A percentile compares a stretch with the other conserved stretches of the same genome.
Conservation (phyloP, 2,329 filamentous ascomycete genomes). For the Teratosphaeria destructans region DNA sequence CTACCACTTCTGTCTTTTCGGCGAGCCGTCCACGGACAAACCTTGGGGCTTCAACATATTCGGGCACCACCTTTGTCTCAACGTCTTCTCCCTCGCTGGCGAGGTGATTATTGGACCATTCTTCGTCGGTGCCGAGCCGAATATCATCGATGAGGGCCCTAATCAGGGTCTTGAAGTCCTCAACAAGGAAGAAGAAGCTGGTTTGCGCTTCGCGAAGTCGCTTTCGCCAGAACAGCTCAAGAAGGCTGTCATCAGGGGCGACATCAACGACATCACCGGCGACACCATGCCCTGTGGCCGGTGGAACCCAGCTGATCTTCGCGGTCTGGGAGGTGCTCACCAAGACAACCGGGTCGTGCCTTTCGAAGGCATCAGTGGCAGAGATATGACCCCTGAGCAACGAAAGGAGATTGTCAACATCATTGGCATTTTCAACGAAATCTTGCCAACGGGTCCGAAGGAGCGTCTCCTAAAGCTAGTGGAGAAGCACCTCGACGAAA, state of each 20-base stretch:
- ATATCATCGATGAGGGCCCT: conserved; percentile 56
- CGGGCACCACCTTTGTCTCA: conserved; percentile 66
- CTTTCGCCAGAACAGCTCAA: conserved; percentile 38
- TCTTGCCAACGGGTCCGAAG: conserved; percentile 49
- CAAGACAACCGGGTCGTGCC: conserved; percentile 67
- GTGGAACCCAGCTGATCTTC: conserved; percentile 72
- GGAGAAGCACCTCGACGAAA: conserved; percentile 49
- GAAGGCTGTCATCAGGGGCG: conserved; percentile 42
- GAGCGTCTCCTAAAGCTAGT: conserved; percentile 45
- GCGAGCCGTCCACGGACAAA: conserved; percentile 42
- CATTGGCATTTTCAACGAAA: conserved; percentile 53
- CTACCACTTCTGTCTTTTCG: conserved; percentile 66
- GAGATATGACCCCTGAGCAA: conserved; percentile 39
- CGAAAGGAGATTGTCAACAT: conserved; percentile 46
- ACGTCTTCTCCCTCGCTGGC: conserved; percentile 52
- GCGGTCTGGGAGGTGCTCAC: conserved; percentile 66
- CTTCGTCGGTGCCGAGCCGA: conserved; percentile 72
- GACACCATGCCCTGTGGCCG: conserved; percentile 45
- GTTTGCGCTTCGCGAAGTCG: conserved; percentile 56
- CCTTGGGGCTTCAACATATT: conserved; percentile 68
- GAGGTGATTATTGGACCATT: conserved; percentile 62
- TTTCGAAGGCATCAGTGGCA: conserved; percentile 52
- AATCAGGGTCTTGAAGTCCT: conserved; percentile 55
- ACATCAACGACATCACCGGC: conserved; percentile 50
- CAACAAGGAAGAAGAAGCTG: conserved; percentile 51